A percentile compares a stretch with the other conserved stretches of the same genome.
phyloP scores from a whole-genome alignment of 371 early-diverging fungal genomes.

The Batrachochytrium dendrobatidis region DNA sequence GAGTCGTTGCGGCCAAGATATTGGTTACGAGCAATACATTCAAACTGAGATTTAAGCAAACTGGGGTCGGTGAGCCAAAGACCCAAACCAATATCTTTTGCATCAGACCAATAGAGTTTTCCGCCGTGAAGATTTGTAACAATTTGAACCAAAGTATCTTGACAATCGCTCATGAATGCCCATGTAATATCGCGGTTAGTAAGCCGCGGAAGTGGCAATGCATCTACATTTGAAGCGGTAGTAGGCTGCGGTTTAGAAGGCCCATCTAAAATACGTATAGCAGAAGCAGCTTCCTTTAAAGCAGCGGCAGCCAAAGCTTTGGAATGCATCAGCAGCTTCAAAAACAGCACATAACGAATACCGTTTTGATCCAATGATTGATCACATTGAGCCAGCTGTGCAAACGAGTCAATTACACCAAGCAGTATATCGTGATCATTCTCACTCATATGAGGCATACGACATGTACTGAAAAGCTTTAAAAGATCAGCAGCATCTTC shows the following conservation, averaged over 20 bases:
- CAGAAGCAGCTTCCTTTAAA: no score
- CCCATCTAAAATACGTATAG: slow-evolving; percentile 11
- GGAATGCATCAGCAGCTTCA: slow-evolving; percentile 49
- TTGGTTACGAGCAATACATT: slow-evolving; percentile 77
- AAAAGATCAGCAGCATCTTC: slow-evolving; percentile 22
- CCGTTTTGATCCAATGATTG: slow-evolving; percentile 83
- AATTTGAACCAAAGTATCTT: slow-evolving; percentile 71
- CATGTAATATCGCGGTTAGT: slow-evolving; percentile 69
- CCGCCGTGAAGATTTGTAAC: slow-evolving; percentile 49
- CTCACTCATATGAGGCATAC: slow-evolving; percentile 22
- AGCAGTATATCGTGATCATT: slow-evolving; percentile 42
- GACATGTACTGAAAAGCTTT: slow-evolving; percentile 18
- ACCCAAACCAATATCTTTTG: slow-evolving; percentile 71
- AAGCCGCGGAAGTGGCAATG: slow-evolving; percentile 34
- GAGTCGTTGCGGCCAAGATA: slow-evolving; percentile 61
- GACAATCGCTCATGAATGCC: slow-evolving; percentile 87
- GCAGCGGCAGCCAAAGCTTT: no score
- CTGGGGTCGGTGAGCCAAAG: slow-evolving; percentile 70
- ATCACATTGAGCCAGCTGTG: slow-evolving; percentile 38
- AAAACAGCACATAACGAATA: slow-evolving; percentile 66
- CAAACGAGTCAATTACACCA: slow-evolving; percentile 55
- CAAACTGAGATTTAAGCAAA: slow-evolving; percentile 3
- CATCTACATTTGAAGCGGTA: slow-evolving; percentile 14
- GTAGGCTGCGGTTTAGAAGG: neutral
- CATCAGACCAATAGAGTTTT: slow-evolving; percentile 74